Percentiles rank a stretch among this genome's conserved stretches.
Conservation (phyloP, 2,329 filamentous ascomycete species). For the Penicillium concentricum region DNA sequence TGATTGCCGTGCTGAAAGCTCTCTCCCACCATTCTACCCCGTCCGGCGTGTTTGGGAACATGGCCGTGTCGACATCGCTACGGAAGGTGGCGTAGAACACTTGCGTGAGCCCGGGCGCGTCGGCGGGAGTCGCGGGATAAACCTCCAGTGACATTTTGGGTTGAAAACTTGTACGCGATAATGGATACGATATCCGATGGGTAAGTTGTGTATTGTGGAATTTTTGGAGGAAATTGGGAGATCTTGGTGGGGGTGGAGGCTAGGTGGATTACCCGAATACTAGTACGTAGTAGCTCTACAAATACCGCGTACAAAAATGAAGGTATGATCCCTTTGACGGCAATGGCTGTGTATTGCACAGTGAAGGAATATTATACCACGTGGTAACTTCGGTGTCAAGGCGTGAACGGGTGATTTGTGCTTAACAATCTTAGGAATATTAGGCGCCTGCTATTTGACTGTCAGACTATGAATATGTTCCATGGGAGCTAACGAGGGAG, state of each 20-base stretch:
- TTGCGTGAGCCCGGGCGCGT: constrained; percentile 17
- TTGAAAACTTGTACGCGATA: background rate
- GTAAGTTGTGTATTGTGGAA: background rate
- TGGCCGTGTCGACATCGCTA: constrained; percentile 17
- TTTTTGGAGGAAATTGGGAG: background rate
- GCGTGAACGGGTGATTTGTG: background rate
- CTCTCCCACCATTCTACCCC: constrained; percentile 20
- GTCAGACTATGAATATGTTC: too few species aligned
- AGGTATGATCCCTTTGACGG: too few species aligned
- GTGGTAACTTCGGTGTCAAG: background rate
- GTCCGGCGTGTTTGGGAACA: constrained; percentile 27
- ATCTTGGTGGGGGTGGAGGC: background rate
- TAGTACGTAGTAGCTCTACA: too few species aligned
- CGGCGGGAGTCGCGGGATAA: constrained; percentile 12
- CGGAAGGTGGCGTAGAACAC: constrained; percentile 27
- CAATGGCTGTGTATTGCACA: too few species aligned
- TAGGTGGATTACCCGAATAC: background rate
- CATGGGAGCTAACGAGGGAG: too few species aligned
- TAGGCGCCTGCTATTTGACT: too few species aligned
- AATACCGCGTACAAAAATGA: too few species aligned
- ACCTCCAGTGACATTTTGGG: constrained; percentile 18
- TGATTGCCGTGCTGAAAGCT: constrained; percentile 2
- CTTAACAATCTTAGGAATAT: background rate
- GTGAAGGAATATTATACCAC: background rate
- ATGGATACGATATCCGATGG: too few species aligned